These are phyloP conservation scores for Colletotrichum sp. DNA, from an alignment of 2,329 filamentous ascomycete genomes.

Conservation along the genomic window DNA sequence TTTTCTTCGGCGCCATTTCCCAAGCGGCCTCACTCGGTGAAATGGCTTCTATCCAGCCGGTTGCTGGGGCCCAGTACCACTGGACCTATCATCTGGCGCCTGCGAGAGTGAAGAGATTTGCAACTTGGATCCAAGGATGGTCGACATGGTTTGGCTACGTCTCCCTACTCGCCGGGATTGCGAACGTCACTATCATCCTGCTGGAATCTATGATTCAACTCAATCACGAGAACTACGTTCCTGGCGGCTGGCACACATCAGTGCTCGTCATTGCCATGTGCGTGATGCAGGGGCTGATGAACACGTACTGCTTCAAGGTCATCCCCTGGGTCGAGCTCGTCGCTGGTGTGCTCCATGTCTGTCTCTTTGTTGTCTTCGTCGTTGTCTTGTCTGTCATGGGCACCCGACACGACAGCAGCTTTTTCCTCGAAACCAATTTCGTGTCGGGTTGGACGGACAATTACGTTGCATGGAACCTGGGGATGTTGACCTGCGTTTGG, in stretches of 20 bases:
- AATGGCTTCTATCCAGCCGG: background rate
- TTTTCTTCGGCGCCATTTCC: background rate
- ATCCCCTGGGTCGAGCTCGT: background rate
- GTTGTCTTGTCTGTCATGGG: background rate
- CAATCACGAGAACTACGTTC: background rate
- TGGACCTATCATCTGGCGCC: background rate
- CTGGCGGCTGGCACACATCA: background rate
- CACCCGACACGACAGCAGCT: background rate
- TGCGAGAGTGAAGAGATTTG: background rate
- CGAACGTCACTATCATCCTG: background rate
- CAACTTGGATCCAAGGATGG: background rate
- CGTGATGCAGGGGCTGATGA: background rate
- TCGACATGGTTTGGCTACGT: slow-evolving; percentile 2
- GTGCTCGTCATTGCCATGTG: slow-evolving; percentile 2
- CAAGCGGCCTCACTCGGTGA: background rate
- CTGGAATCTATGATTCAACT: background rate
- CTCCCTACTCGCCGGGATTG: background rate
- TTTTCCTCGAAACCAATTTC: background rate
- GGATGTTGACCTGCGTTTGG: background rate
- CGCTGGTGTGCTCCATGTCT: background rate
- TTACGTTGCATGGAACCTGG: background rate
- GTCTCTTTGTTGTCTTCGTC: background rate
- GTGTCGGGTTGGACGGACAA: background rate
- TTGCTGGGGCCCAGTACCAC: background rate
- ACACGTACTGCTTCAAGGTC: background rate